These are phyloP conservation scores for Fusarium sp. DNA, from an alignment of 2,329 filamentous ascomycete species.

Conservation along the genomic window DNA sequence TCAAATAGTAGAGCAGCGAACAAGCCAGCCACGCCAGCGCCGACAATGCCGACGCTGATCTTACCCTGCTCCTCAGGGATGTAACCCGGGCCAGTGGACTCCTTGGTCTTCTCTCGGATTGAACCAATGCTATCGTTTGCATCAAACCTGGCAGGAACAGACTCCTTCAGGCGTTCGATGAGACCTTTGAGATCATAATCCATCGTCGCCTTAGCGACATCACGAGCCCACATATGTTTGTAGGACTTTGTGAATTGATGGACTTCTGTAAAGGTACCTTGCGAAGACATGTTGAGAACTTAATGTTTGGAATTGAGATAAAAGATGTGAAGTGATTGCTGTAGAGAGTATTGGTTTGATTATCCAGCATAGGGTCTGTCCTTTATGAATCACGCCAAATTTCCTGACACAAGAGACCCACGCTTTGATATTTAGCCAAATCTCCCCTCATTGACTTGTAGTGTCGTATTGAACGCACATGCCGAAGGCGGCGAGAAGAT, in stretches of 20 bases:
- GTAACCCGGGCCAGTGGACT: neutral
- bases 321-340: neutral
- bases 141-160: neutral
- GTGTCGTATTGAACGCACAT: neutral
- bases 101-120: neutral
- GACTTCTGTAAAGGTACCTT: neutral
- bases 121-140: neutral
- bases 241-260: neutral
- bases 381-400: neutral
- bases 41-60: neutral
- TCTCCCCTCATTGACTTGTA: neutral
- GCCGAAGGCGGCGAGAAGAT: neutral
- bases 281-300: neutral
- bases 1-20: neutral
- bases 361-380: neutral
- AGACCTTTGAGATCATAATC: neutral
- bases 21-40: neutral
- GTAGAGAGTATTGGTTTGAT: neutral
- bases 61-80: neutral
- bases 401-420: neutral
- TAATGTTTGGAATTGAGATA: neutral
- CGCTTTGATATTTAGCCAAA: fast-evolving
- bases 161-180: neutral
- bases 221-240: neutral
- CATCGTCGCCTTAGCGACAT: neutral